Percentiles rank a stretch among this genome's conserved stretches.
Evolutionary conservation across 495 filamentous ascomycete genomes (phyloP).

Genomic region (Platismatia glauca): DNA sequence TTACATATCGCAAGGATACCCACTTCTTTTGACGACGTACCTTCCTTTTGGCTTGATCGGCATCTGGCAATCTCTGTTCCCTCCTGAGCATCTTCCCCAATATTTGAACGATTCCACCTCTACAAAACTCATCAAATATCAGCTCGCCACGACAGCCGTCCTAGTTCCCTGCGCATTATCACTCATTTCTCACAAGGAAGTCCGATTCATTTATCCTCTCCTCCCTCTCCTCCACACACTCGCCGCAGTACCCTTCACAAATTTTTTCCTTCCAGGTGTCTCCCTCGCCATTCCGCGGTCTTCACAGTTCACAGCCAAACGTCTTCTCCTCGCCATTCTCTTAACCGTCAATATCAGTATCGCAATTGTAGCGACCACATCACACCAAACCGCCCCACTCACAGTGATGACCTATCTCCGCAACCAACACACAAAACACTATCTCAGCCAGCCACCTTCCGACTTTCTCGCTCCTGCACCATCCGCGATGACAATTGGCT

Average conservation of each 20-base stretch:
- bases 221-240: conserved; percentile 79
- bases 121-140: conserved; percentile 39
- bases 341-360: conserved; percentile 60
- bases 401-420: conserved; percentile 67
- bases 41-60: conserved; percentile 66
- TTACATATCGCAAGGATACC: conserved; percentile 82
- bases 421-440: conserved; percentile 51
- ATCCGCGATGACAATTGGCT: conserved; percentile 57
- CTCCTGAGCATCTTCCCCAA: conserved; percentile 23
- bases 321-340: conserved; percentile 45
- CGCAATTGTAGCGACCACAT: conserved; percentile 60
- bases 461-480: conserved; percentile 17
- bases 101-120: conserved; percentile 30
- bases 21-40: conserved; percentile 75
- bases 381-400: conserved; percentile 72
- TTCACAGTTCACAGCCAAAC: conserved; percentile 16
- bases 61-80: conserved; percentile 45
- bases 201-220: conserved; percentile 92
- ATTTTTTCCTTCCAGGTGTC: conserved; percentile 51
- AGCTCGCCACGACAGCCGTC: conserved; percentile 53
- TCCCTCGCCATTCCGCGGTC: conserved; percentile 25
- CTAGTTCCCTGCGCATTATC: conserved; percentile 58
- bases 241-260: conserved; percentile 54
- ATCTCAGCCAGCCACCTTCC: conserved; percentile 23
- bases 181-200: conserved; percentile 88